Evolutionary conservation across 164 flowering plant species (phyloP), one percentile per base, ranked within the genome.

Genomic region (Liquidambar formosana): DNA sequence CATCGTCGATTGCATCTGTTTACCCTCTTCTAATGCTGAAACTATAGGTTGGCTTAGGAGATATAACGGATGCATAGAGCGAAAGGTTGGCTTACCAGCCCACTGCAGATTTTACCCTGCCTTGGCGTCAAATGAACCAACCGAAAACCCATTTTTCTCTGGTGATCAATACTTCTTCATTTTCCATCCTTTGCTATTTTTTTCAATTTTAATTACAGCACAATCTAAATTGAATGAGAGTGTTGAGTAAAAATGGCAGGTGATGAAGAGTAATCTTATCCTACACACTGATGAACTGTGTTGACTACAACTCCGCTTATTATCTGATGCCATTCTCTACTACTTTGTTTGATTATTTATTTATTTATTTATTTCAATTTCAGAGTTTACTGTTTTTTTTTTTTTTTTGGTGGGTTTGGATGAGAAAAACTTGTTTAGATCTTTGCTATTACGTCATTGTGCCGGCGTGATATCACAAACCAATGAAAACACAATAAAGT

Each of bases 1-100:
- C 6, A 33, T 33, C 6, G 41, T 2, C 41, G 22, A 21, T 68
- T 69, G 89, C 88, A 82, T 80, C 82, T 76, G 76, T 81, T 89
- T 86, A 84, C 88, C 83, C 84, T 51, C 89, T 81, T 77, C 86
- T 79, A n/a, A 11, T 66, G 51, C 6, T 6, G 41, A 2, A 33
- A 6, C 41, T 33, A 33, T 27, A 2, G n/a, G n/a, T 27, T 48
- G 57, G 19, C 18, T n/a, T 3, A 71, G 94, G 84, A 71, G 91
- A 64, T 82, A 82, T 53, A 83, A 77, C 77, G 33, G 88, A 69
- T 85, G 90, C 89, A 71, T n/a, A 86, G 12, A 82, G 12, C 19
- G 8, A 71, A 12, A 53, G 93, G 88, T 73, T 70, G 84, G 81
- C 93, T 84, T 87, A 85, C 89, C 89, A 84, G 80, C 93, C 77